phyloP scores from a whole-genome alignment of 345 rosid genomes.

The Geranium brycei region DNA sequence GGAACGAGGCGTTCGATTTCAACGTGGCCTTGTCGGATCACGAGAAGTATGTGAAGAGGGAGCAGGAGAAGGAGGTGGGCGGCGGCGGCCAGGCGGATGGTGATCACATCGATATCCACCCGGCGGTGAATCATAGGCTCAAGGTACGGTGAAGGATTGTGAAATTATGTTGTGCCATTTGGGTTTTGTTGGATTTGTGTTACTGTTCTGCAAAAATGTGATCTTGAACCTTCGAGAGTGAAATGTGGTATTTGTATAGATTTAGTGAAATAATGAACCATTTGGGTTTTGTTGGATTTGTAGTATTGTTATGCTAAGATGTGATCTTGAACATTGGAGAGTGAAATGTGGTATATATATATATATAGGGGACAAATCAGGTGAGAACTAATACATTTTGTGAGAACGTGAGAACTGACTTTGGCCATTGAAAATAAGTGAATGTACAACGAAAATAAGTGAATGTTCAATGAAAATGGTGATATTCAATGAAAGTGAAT shows the following conservation, averaged over 20 bases:
- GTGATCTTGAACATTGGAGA: background rate
- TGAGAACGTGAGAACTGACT: no score
- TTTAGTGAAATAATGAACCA: no score
- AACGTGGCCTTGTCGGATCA: constrained; percentile 97
- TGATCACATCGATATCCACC: constrained; percentile 89
- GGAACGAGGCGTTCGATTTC: constrained; percentile 99
- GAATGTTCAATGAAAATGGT: no score
- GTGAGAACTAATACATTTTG: no score
- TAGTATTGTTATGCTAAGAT: background rate
- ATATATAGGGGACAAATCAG: no score
- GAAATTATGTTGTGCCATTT: no score
- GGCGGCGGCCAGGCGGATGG: constrained; percentile 42
- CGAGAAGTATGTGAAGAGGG: constrained; percentile 78
- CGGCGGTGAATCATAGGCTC: constrained; percentile 89
- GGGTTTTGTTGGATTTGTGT: background rate
- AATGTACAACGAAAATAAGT: no score
- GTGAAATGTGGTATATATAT: no score
- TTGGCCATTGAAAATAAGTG: no score
- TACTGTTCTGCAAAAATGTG: background rate
- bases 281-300: background rate
- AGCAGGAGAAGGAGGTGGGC: constrained; percentile 61
- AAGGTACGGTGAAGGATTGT: constrained; percentile 36
- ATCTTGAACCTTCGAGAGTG: no score
- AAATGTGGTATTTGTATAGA: no score
- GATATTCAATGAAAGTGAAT: no score